Base-by-base conservation (phyloP, 2,329 filamentous ascomycete species). In the Colletotrichum melonis region DNA sequence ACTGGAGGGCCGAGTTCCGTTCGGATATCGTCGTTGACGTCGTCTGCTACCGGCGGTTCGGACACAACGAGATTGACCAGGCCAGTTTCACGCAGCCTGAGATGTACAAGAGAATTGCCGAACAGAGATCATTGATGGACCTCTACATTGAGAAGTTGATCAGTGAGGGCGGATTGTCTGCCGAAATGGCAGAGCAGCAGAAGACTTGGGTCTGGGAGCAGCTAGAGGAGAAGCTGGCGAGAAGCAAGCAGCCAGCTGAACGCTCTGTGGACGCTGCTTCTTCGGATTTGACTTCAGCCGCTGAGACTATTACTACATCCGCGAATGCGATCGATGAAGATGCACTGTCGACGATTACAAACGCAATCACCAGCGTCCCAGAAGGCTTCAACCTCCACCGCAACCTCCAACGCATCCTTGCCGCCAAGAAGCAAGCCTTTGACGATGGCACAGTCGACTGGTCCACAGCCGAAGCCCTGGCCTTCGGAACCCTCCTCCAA, bases 191-290 rank as follows among this genome's bases (percentile, higher is more conserved):
- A 72, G 95, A 99, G 72, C 96, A 98, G 88, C 97, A 98, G 89
- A 97, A 97, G 90, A 94, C 97, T 83, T 98, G 97, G 97, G 96
- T 98, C 71, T 98, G 95, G 97, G 94, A 94, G 74, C 98, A 98
- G 95, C 89, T 99, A 67, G 96, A 98, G 81, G 95, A 98, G 84
- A 98, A 95, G 86, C 98, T 98, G 84, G 90, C 94, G 79, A 95
- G 95, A 85, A 98, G 95, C 85, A 98, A 97, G 86, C 95, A 98
- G 59, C 97, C 94, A 52, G 93, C 95, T 76, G 97, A 98, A 86
- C 96, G 98, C 85, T 98, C 96, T 96, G 91, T 97, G 16, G n/a
- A 49, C 4, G 88, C 98, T 7, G 88, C 98, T 75, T 95, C 96
- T 32, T 96, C 92, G 24, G 95, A 98, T 2, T 5, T 6, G 5